phyloP scores from a whole-genome alignment of 106 monocot species.

The Acorus gramineus region DNA sequence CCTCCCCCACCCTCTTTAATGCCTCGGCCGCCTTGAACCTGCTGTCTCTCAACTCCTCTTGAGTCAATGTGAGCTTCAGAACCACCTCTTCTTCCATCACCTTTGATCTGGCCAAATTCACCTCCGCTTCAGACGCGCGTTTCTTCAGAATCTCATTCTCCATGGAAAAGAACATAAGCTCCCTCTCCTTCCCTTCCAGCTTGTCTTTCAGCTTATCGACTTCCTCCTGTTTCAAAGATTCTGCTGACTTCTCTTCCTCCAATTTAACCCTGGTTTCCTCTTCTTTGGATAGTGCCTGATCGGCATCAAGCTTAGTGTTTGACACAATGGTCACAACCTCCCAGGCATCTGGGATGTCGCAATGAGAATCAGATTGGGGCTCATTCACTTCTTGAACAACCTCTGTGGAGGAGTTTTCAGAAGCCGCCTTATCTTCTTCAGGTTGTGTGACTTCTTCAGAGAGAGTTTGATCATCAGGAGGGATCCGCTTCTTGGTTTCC shows the following conservation, averaged over 20 bases:
- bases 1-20: slow-evolving; percentile 37
- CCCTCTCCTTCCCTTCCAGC: slow-evolving; percentile 28
- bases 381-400: not conserved
- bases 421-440: slow-evolving; percentile 2
- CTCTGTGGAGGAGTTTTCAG: not conserved
- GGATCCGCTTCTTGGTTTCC: slow-evolving; percentile 44
- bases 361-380: not conserved
- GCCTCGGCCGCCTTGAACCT: slow-evolving; percentile 19
- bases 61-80: slow-evolving; percentile 21
- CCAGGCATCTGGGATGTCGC: not conserved
- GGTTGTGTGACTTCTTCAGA: slow-evolving; percentile 28
- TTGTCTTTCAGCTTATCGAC: slow-evolving; percentile 20
- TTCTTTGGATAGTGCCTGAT: slow-evolving; percentile 9
- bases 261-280: not conserved
- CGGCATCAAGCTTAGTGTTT: too few relatives aligned
- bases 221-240: slow-evolving; percentile 2
- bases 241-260: slow-evolving; percentile 1
- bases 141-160: slow-evolving; percentile 43
- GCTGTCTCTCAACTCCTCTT: slow-evolving; percentile 33
- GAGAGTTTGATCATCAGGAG: not conserved
- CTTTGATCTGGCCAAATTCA: slow-evolving; percentile 9
- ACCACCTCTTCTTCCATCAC: slow-evolving; percentile 44
- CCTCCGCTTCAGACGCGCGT: slow-evolving; percentile 26
- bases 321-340: slow-evolving; percentile 12
- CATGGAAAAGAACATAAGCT: slow-evolving; percentile 10